Conservation (phyloP, 805 yeast genomes). For the Saccharomycopsis sp. region DNA sequence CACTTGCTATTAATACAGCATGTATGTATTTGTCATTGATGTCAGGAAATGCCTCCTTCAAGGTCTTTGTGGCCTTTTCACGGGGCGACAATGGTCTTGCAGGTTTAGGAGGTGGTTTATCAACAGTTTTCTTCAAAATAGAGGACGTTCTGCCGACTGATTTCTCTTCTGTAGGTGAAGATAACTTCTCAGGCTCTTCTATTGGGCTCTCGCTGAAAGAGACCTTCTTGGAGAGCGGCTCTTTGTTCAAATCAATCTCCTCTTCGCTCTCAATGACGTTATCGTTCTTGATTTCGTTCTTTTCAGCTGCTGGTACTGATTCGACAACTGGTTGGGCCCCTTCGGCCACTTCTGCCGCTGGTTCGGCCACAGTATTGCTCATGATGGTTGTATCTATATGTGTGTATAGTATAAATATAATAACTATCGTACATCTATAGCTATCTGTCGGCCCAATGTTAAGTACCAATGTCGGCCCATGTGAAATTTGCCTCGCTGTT, state of each 20-base stretch:
- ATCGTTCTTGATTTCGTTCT: neutral
- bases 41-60: slow-evolving; percentile 82
- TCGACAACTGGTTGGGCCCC: slow-evolving; percentile 1
- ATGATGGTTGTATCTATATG: too few relatives aligned
- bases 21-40: slow-evolving; percentile 63
- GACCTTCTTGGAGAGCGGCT: slow-evolving; percentile 12
- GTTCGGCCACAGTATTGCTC: too few relatives aligned
- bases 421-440: too few relatives aligned
- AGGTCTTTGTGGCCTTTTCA: slow-evolving; percentile 46
- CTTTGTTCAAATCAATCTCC: slow-evolving; percentile 1
- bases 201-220: slow-evolving; percentile 25
- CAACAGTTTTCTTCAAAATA: slow-evolving; percentile 13
- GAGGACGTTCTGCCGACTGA: slow-evolving; percentile 10
- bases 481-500: neutral
- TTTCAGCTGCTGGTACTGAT: neutral
- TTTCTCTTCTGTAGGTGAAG: slow-evolving; percentile 11
- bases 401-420: too few relatives aligned
- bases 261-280: slow-evolving; percentile 6
- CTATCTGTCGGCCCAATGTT: too few relatives aligned
- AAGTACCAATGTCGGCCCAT: neutral
- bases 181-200: slow-evolving; percentile 16
- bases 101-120: slow-evolving; percentile 42
- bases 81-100: slow-evolving; percentile 59
- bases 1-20: slow-evolving; percentile 80
- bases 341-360: slow-evolving; percentile 15